These are phyloP conservation scores for Parmelia sp. DNA, from an alignment of 495 filamentous ascomycete genomes.

Conservation along the genomic window DNA sequence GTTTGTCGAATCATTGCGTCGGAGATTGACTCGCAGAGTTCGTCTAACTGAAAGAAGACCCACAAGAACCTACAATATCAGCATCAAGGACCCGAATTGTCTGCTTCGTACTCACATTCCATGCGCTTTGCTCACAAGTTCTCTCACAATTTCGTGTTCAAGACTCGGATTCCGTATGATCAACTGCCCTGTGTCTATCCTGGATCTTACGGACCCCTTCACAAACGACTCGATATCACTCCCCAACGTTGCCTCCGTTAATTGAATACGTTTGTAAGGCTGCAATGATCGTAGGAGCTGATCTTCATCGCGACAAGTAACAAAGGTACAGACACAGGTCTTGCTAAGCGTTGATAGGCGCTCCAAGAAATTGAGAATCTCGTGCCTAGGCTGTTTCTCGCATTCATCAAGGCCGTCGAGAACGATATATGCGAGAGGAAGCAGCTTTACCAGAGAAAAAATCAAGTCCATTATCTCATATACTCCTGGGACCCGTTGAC, in stretches of 20 bases:
- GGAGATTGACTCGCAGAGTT: slow-evolving; percentile 29
- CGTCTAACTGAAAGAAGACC: slow-evolving; percentile 29
- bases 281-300: slow-evolving; percentile 10
- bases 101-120: slow-evolving; percentile 24
- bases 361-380: slow-evolving; percentile 12
- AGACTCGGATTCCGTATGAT: slow-evolving; percentile 17
- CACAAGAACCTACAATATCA: slow-evolving; percentile 28
- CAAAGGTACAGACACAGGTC: slow-evolving; percentile 17
- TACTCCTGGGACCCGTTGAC: slow-evolving; percentile 2
- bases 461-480: slow-evolving; percentile 14
- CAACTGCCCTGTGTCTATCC: slow-evolving; percentile 19
- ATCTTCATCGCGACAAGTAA: slow-evolving; percentile 22
- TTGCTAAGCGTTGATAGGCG: neutral
- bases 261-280: slow-evolving; percentile 9
- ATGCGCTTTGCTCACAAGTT: slow-evolving; percentile 23
- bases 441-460: neutral
- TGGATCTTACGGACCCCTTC: slow-evolving; percentile 17
- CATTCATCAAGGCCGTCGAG: slow-evolving; percentile 30
- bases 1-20: slow-evolving; percentile 21
- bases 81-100: neutral
- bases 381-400: slow-evolving; percentile 14
- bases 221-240: slow-evolving; percentile 23
- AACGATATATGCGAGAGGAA: slow-evolving; percentile 11
- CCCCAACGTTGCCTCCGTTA: neutral
- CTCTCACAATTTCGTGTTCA: slow-evolving; percentile 16